Evolutionary conservation across 371 early-diverging fungal species (phyloP).

Genomic region (Saksenaea oblongispora): DNA sequence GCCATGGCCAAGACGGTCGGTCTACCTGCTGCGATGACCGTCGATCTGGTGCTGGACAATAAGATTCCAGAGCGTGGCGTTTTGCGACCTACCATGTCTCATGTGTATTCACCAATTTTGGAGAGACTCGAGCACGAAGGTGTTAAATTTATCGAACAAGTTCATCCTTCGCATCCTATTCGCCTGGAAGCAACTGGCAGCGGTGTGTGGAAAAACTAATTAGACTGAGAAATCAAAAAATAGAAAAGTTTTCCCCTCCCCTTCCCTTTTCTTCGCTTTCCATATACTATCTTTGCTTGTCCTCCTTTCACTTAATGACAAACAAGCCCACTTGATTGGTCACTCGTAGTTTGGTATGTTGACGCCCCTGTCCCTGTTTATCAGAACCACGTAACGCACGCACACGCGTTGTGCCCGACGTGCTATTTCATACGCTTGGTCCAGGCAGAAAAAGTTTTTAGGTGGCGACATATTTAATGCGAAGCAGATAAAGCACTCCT

Average conservation of each 20-base stretch:
- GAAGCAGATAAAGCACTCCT: background rate
- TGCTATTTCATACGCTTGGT: background rate
- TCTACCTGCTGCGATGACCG: slow-evolving; percentile 84
- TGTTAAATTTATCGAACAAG: slow-evolving; percentile 70
- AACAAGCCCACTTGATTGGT: background rate
- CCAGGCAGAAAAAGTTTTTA: background rate
- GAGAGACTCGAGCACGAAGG: slow-evolving; percentile 72
- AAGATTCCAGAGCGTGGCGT: slow-evolving; percentile 69
- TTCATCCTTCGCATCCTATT: slow-evolving; percentile 15
- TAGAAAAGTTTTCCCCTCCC: background rate
- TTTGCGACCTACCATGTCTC: slow-evolving; percentile 71
- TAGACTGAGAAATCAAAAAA: background rate
- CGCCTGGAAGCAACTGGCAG: slow-evolving; percentile 33
- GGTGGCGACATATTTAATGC: background rate
- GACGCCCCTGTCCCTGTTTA: background rate
- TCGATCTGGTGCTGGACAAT: slow-evolving; percentile 79
- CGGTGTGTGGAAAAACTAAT: slow-evolving; percentile 20
- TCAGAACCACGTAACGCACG: no score
- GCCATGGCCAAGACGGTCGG: slow-evolving; percentile 95
- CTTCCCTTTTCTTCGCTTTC: background rate
- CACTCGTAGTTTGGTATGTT: background rate
- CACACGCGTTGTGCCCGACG: background rate
- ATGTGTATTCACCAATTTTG: slow-evolving; percentile 79
- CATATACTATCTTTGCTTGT: background rate
- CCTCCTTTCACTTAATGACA: slow-evolving; percentile 2